Evolutionary conservation across 2,329 filamentous ascomycete genomes (phyloP).

Genomic region (Leptographium procerum): DNA sequence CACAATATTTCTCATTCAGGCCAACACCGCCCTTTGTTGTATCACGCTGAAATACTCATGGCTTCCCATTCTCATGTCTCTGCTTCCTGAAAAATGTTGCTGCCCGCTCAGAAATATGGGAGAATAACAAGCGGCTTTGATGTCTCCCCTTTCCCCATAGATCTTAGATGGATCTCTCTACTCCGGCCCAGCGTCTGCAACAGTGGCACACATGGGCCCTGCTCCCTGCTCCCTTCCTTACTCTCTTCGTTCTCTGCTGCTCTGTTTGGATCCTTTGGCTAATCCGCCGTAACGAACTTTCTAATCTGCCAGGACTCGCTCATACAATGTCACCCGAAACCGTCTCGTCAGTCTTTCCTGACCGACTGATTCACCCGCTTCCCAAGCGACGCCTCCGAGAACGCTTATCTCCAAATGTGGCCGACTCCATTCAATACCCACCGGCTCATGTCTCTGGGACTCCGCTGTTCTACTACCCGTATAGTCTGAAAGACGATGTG

Average conservation of each 20-base stretch:
- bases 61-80: background rate
- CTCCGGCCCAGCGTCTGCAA: background rate
- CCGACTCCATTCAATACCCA: conserved; percentile 72
- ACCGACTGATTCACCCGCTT: conserved; percentile 84
- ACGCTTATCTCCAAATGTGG: conserved; percentile 74
- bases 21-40: background rate
- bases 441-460: conserved; percentile 58
- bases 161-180: background rate
- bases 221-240: background rate
- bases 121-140: background rate
- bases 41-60: background rate
- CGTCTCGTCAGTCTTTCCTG: conserved; percentile 69
- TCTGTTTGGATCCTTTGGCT: conserved; percentile 13
- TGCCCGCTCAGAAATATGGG: background rate
- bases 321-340: conserved; percentile 60
- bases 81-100: background rate
- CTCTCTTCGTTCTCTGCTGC: background rate
- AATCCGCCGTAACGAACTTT: conserved; percentile 17
- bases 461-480: conserved; percentile 67
- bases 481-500: conserved; percentile 37
- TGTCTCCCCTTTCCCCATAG: background rate
- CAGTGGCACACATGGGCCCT: background rate
- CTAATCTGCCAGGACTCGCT: conserved; percentile 27
- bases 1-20: background rate
- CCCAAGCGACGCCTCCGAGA: conserved; percentile 83